Evolutionary conservation across 1,139 yeast genomes (phyloP), one percentile per base, ranked within the genome.

Genomic region (Magnusiomyces magnusii): DNA sequence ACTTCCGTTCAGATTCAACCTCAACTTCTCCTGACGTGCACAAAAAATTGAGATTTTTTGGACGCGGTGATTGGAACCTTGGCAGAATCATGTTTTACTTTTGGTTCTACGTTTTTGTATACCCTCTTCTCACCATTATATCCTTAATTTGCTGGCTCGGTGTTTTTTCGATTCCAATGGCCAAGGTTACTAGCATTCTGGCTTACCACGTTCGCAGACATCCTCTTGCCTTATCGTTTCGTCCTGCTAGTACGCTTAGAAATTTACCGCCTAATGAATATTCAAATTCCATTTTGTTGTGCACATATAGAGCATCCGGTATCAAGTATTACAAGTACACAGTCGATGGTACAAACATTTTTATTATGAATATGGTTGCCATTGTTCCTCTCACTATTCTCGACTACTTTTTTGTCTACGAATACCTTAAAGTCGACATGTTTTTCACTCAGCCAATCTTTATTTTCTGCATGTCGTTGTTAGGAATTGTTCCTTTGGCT

Each of bases 161-260:
- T 47, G 97, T 92, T 0, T 87, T 93, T 71, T 84, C 97, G 2
- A 90, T 93, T 54, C 99, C 99, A 47, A 91, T 93, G 95, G 85
- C 95, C 23, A 90, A 90, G 61, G 84, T 84, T 10, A 72, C 83
- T 23, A 76, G 83, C 61, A 84, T 88, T 27, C 73, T 93, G 51
- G 80, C 88, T 64, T 82, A 83, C 62, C 98, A 93, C 72, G 75
- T 92, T 63, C 83, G 96, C 67, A 82, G 95, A 62, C 97, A 92
- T 71, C 99, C 99, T 0, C 76, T 93, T 64, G 97, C 97, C 0
- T 75, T 90, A 39, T 80, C 83, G 39, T 86, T 87, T 71, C 84
- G 83, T 65, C 76, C 79, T 56, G 92, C 87, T 64, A 77, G 78
- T 60, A 56, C 70, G 63, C 54, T 73, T 67, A 60, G 76, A 67